These are phyloP conservation scores for Penicillium sclerotigenum DNA, from an alignment of 2,329 filamentous ascomycete species.

Conservation along the genomic window DNA sequence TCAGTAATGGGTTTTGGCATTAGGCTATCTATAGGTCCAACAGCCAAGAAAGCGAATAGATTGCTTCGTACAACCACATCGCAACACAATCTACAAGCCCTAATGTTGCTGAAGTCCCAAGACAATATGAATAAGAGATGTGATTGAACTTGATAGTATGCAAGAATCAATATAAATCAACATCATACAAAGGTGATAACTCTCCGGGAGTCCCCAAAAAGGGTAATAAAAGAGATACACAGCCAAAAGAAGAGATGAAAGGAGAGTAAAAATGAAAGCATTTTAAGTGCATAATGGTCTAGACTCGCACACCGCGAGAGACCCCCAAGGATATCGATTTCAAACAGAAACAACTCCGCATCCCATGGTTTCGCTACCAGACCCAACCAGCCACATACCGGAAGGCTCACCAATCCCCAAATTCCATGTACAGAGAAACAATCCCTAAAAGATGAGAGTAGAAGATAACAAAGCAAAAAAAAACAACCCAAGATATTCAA, in stretches of 20 bases:
- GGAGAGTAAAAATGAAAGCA: conserved; percentile 19
- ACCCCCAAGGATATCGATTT: conserved; percentile 32
- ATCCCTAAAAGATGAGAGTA: conserved; percentile 19
- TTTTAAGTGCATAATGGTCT: conserved; percentile 33
- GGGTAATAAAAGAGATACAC: conserved; percentile 14
- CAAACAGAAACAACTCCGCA: conserved; percentile 37
- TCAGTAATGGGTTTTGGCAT: neutral
- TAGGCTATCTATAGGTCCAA: neutral
- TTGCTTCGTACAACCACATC: neutral
- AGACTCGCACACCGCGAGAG: conserved; percentile 29
- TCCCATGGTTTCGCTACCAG: conserved; percentile 37
- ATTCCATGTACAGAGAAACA: conserved; percentile 35
- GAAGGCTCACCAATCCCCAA: conserved; percentile 32
- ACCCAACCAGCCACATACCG: conserved; percentile 31
- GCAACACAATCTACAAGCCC: neutral
- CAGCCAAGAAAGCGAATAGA: neutral
- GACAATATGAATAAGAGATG: conserved; percentile 11
- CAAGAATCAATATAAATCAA: conserved; percentile 8
- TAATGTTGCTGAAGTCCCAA: neutral
- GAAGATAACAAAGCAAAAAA: conserved; percentile 20
- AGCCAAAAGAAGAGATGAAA: conserved; percentile 6
- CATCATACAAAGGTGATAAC: conserved; percentile 17
- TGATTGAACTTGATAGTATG: conserved; percentile 16
- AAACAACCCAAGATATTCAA: conserved; percentile 35
- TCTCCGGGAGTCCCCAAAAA: conserved; percentile 13